Evolutionary conservation across 257 asterid genomes (phyloP), one percentile per base, ranked within the genome.

Genomic region (Solanum etuberosum): DNA sequence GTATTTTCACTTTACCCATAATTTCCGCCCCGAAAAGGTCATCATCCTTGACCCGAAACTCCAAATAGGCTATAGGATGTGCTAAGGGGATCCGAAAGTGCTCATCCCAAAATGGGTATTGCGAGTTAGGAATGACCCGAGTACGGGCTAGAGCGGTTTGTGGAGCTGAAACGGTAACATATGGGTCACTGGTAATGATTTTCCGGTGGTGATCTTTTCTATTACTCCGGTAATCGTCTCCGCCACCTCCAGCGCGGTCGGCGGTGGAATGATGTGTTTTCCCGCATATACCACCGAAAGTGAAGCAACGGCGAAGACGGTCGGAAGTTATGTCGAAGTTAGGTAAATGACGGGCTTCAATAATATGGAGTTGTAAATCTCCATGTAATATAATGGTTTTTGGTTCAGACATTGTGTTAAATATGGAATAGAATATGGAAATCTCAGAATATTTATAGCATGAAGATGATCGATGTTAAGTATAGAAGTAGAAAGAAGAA

Each of bases 131-230:
- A 20, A 94, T 35, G 89, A 96, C 96, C 88, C 96, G 96, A 78
- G 99, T 96, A 81, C 99, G 95, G 10, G 94, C 98, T 16, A 97
- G 92, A 8, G 98, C 94, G 31, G 93, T 70, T 89, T 95, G 98
- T 4, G 99, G 98, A 20, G 88, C 97, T 29, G 92, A 92, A 63
- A 96, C 94, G 5, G 97, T 93, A 81, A 94, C 98, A 83, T 95
- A 97, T 23, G 99, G 95, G 72, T 97, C 99, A 86, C 97, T 95
- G 18, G 98, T 94, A 88, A 95, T 95, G 46, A 94, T 92, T 20
- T 90, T 94, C 61, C 91, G 98, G 91, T 88, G 96, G 86, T 91
- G 92, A 25, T 88, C 85, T 88, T 93, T 92, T 86, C 88, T 78
- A 43, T 27, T n/a, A 3, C 1, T 92, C 95, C 42, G 38, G 25